Conservation (phyloP, 176 grass and related monocot genomes). For the Miscanthus lutarioriparius region DNA sequence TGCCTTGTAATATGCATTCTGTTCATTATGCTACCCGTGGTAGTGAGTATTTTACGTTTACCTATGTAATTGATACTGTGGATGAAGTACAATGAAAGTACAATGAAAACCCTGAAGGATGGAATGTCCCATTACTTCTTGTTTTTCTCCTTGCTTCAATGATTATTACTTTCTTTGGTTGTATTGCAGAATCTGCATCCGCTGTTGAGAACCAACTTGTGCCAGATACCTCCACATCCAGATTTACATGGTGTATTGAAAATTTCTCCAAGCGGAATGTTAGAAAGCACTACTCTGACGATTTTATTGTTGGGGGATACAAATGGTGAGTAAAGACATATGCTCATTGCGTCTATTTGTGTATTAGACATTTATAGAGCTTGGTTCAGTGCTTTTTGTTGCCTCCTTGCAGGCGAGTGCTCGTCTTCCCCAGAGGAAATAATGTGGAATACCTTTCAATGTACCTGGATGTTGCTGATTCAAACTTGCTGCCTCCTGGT, state of each 20-base stretch:
- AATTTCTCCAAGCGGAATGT: constrained; percentile 31
- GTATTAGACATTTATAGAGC: not conserved
- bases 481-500: constrained; percentile 45
- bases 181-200: constrained; percentile 35
- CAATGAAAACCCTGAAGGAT: not conserved
- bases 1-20: not conserved
- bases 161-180: constrained; percentile 26
- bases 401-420: constrained; percentile 53
- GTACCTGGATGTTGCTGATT: constrained; percentile 76
- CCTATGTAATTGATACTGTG: constrained; percentile 4
- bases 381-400: constrained; percentile 25
- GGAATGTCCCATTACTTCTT: not conserved
- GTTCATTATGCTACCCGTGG: not conserved
- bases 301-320: constrained; percentile 56
- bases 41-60: not conserved
- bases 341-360: not conserved
- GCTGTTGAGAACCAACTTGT: constrained; percentile 40
- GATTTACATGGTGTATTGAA: constrained; percentile 67
- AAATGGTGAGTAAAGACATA: constrained; percentile 52
- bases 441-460: constrained; percentile 59
- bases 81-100: not conserved
- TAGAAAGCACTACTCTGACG: constrained; percentile 57
- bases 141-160: not conserved
- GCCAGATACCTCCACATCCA: constrained; percentile 55
- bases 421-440: constrained; percentile 71